Evolutionary conservation across 257 asterid species (phyloP).

Genomic region (Haberlea rhodopensis): DNA sequence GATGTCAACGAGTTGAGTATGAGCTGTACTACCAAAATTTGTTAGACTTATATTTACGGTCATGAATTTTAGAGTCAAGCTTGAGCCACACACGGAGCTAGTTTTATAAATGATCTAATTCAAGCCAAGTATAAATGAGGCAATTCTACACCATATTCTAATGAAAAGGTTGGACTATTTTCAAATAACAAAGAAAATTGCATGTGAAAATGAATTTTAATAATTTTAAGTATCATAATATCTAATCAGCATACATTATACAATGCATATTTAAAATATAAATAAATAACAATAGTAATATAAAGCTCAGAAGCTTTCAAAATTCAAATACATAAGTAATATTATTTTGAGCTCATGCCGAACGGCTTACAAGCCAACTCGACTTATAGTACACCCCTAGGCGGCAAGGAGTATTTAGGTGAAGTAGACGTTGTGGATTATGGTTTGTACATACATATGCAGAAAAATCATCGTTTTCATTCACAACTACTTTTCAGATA

Average conservation of each 20-base stretch:
- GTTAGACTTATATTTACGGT: background rate
- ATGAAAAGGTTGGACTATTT: background rate
- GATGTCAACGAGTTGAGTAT: too few relatives aligned
- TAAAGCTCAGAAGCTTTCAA: background rate
- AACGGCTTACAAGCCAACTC: background rate
- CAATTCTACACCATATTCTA: background rate
- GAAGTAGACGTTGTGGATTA: background rate
- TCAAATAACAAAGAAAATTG: background rate
- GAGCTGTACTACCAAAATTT: constrained; percentile 2
- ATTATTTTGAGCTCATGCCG: background rate
- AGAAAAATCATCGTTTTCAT: too few relatives aligned
- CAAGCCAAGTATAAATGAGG: too few relatives aligned
- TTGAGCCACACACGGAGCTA: too few relatives aligned
- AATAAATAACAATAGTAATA: too few relatives aligned
- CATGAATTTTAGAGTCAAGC: too few relatives aligned
- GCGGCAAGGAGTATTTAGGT: background rate
- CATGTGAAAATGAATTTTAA: too few relatives aligned
- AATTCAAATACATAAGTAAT: background rate
- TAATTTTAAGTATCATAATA: too few relatives aligned
- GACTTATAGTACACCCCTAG: background rate
- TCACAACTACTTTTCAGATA: background rate
- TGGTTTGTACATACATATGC: background rate
- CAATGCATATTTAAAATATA: too few relatives aligned
- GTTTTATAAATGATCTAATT: too few relatives aligned
- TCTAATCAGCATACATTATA: background rate